Conservation (phyloP, 2,329 filamentous ascomycete genomes). For the Cladosporium phlei region DNA sequence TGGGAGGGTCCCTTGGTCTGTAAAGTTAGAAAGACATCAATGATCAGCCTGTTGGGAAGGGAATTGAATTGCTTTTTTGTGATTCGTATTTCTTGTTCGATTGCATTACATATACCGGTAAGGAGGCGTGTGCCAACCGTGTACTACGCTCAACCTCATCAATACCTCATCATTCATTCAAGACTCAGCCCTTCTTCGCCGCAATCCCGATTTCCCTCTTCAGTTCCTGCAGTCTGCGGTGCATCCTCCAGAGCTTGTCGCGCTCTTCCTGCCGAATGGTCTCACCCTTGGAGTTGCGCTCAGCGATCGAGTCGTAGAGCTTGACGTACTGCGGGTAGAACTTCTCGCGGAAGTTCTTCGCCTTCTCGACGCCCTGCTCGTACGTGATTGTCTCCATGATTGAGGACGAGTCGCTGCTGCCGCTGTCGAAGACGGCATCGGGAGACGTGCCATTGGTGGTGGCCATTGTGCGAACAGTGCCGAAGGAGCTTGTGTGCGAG, state of each 20-base stretch:
- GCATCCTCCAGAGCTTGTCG: constrained; percentile 50
- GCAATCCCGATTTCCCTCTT: constrained; percentile 51
- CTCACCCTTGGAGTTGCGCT: constrained; percentile 31
- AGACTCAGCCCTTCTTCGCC: constrained; percentile 21
- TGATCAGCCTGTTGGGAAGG: too few species aligned
- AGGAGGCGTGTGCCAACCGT: too few species aligned
- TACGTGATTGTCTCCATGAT: constrained; percentile 30
- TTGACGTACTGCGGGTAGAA: constrained; percentile 55
- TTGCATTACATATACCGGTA: too few species aligned
- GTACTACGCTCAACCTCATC: too few species aligned
- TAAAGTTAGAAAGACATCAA: too few species aligned
- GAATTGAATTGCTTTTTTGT: too few species aligned
- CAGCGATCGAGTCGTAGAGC: constrained; percentile 47
- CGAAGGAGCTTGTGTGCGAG: constrained; percentile 21
- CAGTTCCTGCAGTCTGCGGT: constrained; percentile 50
- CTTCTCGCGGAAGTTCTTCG: constrained; percentile 49
- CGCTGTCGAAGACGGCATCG: constrained; percentile 11
- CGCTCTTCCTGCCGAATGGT: constrained; percentile 39
- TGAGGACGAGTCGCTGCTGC: constrained; percentile 25
- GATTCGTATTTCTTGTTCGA: too few species aligned
- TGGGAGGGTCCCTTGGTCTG: too few species aligned
- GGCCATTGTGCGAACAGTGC: constrained; percentile 18
- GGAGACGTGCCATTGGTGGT: constrained; percentile 15
- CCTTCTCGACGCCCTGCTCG: constrained; percentile 42
- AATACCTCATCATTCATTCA: too few species aligned